These are phyloP conservation scores for Eremothecium coryli DNA, from an alignment of 1,139 yeast species.

Conservation along the genomic window DNA sequence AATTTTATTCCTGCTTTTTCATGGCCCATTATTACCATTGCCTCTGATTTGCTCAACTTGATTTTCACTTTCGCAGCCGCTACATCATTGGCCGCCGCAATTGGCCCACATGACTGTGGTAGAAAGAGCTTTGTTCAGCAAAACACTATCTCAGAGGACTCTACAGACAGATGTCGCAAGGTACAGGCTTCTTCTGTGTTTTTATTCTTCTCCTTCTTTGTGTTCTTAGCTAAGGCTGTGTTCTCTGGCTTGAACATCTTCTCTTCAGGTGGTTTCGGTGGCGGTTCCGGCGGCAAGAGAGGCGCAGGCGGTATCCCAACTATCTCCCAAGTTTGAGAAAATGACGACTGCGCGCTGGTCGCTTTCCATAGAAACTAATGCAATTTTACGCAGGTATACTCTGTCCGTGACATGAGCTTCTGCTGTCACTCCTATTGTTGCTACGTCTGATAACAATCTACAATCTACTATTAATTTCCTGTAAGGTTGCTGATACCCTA, in stretches of 20 bases:
- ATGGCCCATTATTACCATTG: constrained; percentile 70
- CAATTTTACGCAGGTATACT: too few species aligned
- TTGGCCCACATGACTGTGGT: constrained; percentile 75
- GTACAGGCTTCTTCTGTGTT: constrained; percentile 89
- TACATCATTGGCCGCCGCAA: constrained; percentile 85
- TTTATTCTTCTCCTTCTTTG: constrained; percentile 75
- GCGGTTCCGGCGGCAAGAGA: constrained; percentile 34
- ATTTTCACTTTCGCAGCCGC: constrained; percentile 93
- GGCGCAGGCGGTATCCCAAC: constrained; percentile 77
- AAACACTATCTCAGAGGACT: constrained; percentile 69
- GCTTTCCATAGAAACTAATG: too few species aligned
- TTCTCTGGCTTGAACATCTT: constrained; percentile 51
- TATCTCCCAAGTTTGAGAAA: constrained; percentile 66
- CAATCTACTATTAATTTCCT: too few species aligned
- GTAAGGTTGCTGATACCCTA: too few species aligned
- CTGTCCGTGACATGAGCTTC: too few species aligned
- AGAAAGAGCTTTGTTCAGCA: constrained; percentile 52
- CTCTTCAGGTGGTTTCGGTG: constrained; percentile 70
- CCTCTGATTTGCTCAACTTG: constrained; percentile 75
- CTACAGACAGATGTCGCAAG: constrained; percentile 79
- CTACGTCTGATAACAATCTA: too few species aligned
- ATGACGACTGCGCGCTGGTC: too few species aligned
- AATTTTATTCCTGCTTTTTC: constrained; percentile 72
- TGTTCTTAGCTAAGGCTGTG: constrained; percentile 59
- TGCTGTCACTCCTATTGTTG: too few species aligned